phyloP scores from a whole-genome alignment of 768 basidiomycete genomes.

The Tephrocybe sp. region DNA sequence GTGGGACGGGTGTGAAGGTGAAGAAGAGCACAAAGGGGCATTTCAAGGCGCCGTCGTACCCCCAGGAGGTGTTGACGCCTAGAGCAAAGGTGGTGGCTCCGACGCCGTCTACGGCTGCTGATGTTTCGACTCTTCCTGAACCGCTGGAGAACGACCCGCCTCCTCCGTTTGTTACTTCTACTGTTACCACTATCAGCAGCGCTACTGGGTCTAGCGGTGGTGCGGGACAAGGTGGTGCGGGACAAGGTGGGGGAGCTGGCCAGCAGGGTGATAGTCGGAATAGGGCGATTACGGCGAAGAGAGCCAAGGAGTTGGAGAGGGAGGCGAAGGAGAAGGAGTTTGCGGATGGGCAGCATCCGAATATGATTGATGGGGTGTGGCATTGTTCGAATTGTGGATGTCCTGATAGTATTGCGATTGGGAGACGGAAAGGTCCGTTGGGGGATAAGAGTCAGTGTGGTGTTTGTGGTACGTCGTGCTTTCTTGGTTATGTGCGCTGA shows the following conservation, averaged over 20 bases:
- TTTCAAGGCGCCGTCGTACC: constrained; percentile 69
- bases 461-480: constrained; percentile 69
- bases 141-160: constrained; percentile 63
- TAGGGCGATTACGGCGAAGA: constrained; percentile 53
- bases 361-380: constrained; percentile 84
- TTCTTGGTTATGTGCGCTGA: constrained; percentile 5
- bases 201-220: too few species aligned
- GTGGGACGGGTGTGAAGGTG: constrained; percentile 6
- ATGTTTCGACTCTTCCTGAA: constrained; percentile 54
- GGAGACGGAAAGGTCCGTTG: constrained; percentile 83
- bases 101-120: constrained; percentile 66
- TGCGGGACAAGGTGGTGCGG: too few species aligned
- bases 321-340: constrained; percentile 85
- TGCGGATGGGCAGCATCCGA: constrained; percentile 78
- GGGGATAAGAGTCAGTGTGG: constrained; percentile 92
- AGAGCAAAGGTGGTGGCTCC: constrained; percentile 55
- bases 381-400: constrained; percentile 95
- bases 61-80: constrained; percentile 49
- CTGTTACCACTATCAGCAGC: neutral
- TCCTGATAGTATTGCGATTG: constrained; percentile 82
- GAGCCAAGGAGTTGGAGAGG: constrained; percentile 70
- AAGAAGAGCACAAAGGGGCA: constrained; percentile 47
- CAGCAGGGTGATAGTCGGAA: constrained; percentile 39
- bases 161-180: constrained; percentile 19
- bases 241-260: constrained; percentile 6